phyloP scores from a whole-genome alignment of 331 rosid species.

The Cydonia oblonga region DNA sequence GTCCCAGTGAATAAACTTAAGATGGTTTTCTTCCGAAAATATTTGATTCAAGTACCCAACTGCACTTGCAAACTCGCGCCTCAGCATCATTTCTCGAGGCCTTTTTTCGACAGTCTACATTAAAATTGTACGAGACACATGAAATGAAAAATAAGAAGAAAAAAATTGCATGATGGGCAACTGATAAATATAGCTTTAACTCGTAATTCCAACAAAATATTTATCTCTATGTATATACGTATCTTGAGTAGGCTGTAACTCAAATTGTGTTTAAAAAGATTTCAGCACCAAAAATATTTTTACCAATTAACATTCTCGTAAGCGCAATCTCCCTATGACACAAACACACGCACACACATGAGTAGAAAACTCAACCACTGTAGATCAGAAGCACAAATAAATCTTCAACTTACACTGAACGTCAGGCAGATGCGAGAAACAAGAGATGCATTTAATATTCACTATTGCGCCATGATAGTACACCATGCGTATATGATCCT shows the following conservation, averaged over 20 bases:
- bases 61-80: constrained; percentile 87
- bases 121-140: constrained; percentile 14
- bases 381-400: neutral
- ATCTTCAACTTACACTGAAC: neutral
- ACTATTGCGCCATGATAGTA: neutral
- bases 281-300: neutral
- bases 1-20: constrained; percentile 91
- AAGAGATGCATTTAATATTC: neutral
- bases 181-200: neutral
- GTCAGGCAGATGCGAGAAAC: neutral
- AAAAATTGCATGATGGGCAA: neutral
- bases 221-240: neutral
- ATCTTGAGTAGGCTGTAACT: neutral
- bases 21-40: constrained; percentile 60
- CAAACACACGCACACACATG: neutral
- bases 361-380: neutral
- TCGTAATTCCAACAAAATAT: neutral
- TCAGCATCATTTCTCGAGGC: constrained; percentile 97
- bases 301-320: neutral
- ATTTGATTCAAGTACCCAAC: constrained; percentile 86
- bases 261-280: neutral
- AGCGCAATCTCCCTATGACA: neutral
- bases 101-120: constrained; percentile 86
- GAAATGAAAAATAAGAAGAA: constrained; percentile 3
- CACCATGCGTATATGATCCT: neutral